Evolutionary conservation across 129 eudicot genomes (phyloP).

Genomic region (Ambrosia artemisiifolia): DNA sequence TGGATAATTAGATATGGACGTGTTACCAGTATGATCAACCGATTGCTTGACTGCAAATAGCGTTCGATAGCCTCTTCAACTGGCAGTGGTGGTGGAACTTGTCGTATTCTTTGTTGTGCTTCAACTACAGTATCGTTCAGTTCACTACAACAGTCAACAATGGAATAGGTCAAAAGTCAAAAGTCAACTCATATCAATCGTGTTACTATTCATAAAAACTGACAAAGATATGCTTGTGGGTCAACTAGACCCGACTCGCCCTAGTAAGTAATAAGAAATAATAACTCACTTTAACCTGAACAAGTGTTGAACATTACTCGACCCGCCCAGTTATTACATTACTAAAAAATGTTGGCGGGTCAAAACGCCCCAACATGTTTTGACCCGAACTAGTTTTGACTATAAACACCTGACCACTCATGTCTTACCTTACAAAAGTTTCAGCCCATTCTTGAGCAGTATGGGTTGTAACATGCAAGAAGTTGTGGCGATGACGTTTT

Average conservation of each 20-base stretch:
- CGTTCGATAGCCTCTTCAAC: constrained; percentile 55
- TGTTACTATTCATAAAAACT: background rate
- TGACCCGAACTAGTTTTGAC: background rate
- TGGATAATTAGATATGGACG: background rate
- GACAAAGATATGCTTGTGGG: background rate
- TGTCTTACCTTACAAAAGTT: constrained; percentile 75
- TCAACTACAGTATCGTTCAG: constrained; percentile 91
- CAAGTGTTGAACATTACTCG: background rate
- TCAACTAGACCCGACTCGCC: background rate
- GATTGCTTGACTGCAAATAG: constrained; percentile 69
- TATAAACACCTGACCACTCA: background rate
- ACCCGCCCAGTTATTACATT: background rate
- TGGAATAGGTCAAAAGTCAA: constrained; percentile 10
- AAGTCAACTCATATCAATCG: background rate
- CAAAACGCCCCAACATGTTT: background rate
- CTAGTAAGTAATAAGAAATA: background rate
- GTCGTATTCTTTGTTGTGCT: constrained; percentile 88
- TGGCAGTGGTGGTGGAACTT: constrained; percentile 69
- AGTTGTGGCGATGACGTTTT: constrained; percentile 82
- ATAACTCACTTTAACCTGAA: background rate
- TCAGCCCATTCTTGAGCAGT: constrained; percentile 99
- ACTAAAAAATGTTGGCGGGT: background rate
- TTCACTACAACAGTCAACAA: constrained; percentile 47
- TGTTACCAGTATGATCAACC: constrained; percentile 82
- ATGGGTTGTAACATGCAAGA: constrained; percentile 78